Evolutionary conservation across 257 asterid genomes (phyloP).

Genomic region (Lycium ferocissimum): DNA sequence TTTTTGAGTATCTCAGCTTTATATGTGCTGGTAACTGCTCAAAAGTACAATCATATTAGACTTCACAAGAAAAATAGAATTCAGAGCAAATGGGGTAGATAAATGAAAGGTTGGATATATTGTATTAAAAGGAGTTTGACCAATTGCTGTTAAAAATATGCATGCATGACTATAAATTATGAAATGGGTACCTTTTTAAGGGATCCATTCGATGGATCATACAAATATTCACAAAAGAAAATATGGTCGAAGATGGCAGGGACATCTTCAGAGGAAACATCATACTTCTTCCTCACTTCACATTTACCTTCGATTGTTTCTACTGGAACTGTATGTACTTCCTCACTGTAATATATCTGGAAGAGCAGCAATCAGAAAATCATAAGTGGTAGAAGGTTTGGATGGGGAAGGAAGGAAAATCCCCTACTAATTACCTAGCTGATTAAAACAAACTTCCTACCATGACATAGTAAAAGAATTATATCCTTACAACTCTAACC

Average conservation of each 20-base stretch:
- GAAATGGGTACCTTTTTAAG: slow-evolving; percentile 66
- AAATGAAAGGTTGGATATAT: slow-evolving; percentile 3
- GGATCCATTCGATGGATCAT: slow-evolving; percentile 84
- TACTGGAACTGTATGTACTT: slow-evolving; percentile 61
- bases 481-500: background rate
- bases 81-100: slow-evolving; percentile 18
- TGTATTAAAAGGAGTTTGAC: background rate
- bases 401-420: slow-evolving; percentile 1
- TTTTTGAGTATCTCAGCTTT: slow-evolving; percentile 61
- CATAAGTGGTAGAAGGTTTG: slow-evolving; percentile 28
- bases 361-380: slow-evolving; percentile 38
- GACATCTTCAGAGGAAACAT: slow-evolving; percentile 70
- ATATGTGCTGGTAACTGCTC: slow-evolving; percentile 78
- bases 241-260: slow-evolving; percentile 68
- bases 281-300: slow-evolving; percentile 81
- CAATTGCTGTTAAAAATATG: background rate
- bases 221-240: slow-evolving; percentile 85
- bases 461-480: background rate
- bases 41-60: slow-evolving; percentile 37
- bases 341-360: slow-evolving; percentile 89
- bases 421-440: background rate
- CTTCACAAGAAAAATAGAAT: slow-evolving; percentile 33
- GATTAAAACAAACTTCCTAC: background rate
- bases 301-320: slow-evolving; percentile 79
- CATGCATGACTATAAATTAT: slow-evolving; percentile 3